Conservation (phyloP, 768 basidiomycete species). For the Leccinum sublutescens region DNA sequence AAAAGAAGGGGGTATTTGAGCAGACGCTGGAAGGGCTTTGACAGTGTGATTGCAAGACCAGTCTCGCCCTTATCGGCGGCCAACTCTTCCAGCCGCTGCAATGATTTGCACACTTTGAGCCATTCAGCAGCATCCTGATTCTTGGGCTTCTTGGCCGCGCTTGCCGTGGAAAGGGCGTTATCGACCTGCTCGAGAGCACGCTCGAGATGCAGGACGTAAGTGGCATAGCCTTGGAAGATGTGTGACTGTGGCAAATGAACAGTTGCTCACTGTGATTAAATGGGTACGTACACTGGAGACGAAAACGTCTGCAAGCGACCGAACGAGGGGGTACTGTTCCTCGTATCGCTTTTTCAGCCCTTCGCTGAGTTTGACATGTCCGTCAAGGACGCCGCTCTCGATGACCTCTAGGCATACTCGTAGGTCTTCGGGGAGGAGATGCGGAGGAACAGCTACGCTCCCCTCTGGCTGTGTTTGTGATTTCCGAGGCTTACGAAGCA, state of each 20-base stretch:
- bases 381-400: slow-evolving; percentile 81
- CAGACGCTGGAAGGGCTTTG: slow-evolving; percentile 95
- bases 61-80: slow-evolving; percentile 90
- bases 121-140: slow-evolving; percentile 80
- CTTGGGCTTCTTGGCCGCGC: slow-evolving; percentile 70
- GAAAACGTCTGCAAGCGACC: slow-evolving; percentile 94
- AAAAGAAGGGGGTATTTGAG: slow-evolving; percentile 97
- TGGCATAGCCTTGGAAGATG: slow-evolving; percentile 91
- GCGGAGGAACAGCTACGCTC: slow-evolving; percentile 59
- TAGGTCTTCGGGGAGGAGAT: slow-evolving; percentile 85
- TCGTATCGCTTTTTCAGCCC: slow-evolving; percentile 89
- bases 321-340: slow-evolving; percentile 91
- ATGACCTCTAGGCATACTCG: slow-evolving; percentile 84
- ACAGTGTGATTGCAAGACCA: slow-evolving; percentile 90
- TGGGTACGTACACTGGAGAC: slow-evolving; percentile 76
- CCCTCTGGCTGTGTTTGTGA: slow-evolving; percentile 52
- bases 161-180: slow-evolving; percentile 61
- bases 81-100: slow-evolving; percentile 74
- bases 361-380: slow-evolving; percentile 82
- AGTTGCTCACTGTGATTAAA: slow-evolving; percentile 7
- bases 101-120: slow-evolving; percentile 69
- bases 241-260: slow-evolving; percentile 60
- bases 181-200: slow-evolving; percentile 87
- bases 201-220: slow-evolving; percentile 93
- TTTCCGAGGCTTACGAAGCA: slow-evolving; percentile 70